Conservation (phyloP, 2,329 filamentous ascomycete species). For the Aspergillus sp. region DNA sequence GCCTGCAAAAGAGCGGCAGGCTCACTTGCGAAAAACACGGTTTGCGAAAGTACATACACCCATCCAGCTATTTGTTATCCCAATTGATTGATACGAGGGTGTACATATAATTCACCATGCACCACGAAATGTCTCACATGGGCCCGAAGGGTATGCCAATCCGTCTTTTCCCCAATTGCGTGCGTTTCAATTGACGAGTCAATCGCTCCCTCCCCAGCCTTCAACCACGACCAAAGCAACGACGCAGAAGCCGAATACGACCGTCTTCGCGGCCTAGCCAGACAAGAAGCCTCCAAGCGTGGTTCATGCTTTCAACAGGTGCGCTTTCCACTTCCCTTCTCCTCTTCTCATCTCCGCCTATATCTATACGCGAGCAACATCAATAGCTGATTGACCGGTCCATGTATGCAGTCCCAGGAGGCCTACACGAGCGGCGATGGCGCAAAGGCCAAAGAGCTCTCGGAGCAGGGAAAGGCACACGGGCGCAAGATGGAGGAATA, state of each 20-base stretch:
- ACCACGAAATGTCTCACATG: conserved; percentile 37
- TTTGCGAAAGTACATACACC: too few relatives aligned
- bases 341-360: neutral
- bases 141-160: conserved; percentile 29
- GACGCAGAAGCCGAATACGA: conserved; percentile 83
- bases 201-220: conserved; percentile 45
- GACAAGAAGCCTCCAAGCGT: conserved; percentile 70
- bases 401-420: conserved; percentile 52
- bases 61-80: too few relatives aligned
- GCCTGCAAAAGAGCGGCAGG: too few relatives aligned
- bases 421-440: conserved; percentile 81
- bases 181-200: neutral
- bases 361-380: too few relatives aligned
- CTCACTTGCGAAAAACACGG: too few relatives aligned
- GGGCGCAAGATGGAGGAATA: conserved; percentile 76
- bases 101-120: conserved; percentile 20
- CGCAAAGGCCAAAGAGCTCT: conserved; percentile 71
- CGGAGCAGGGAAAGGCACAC: conserved; percentile 76
- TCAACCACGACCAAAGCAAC: conserved; percentile 61
- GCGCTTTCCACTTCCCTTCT: conserved; percentile 11
- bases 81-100: neutral
- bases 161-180: neutral
- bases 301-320: conserved; percentile 67
- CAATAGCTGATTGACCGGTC: neutral
- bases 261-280: conserved; percentile 73